Conservation (phyloP, 2,329 filamentous ascomycete species). For the Penicillium psychrosexuale region DNA sequence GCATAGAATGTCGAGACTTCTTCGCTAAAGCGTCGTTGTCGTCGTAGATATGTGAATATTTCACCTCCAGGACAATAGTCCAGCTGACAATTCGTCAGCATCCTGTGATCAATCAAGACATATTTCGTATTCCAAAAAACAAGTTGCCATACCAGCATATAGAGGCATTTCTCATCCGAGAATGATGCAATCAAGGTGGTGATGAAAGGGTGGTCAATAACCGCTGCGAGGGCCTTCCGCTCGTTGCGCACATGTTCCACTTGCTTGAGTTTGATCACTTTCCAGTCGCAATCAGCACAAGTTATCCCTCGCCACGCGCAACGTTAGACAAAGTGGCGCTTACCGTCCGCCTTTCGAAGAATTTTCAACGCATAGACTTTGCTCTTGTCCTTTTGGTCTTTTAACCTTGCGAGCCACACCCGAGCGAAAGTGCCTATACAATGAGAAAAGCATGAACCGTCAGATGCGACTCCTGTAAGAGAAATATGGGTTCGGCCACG, state of each 20-base stretch:
- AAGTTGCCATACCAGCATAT: constrained; percentile 46
- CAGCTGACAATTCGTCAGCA: constrained; percentile 44
- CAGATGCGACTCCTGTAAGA: neutral
- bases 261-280: constrained; percentile 61
- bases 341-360: constrained; percentile 51
- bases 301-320: constrained; percentile 7
- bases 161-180: constrained; percentile 59
- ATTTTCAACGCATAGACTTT: constrained; percentile 51
- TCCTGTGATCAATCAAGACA: neutral
- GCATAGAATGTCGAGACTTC: constrained; percentile 63
- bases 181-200: constrained; percentile 64
- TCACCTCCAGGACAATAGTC: constrained; percentile 67
- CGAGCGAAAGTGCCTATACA: constrained; percentile 50
- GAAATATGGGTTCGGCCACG: constrained; percentile 2
- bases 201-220: constrained; percentile 64
- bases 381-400: constrained; percentile 36
- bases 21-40: constrained; percentile 61
- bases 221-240: constrained; percentile 59
- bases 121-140: neutral
- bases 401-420: constrained; percentile 49
- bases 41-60: constrained; percentile 63
- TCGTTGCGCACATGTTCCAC: constrained; percentile 68
- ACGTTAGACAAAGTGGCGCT: constrained; percentile 9
- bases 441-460: constrained; percentile 9
- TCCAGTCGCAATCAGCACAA: constrained; percentile 6